Conservation (phyloP, 345 rosid species). For the Nephelium lappaceum region DNA sequence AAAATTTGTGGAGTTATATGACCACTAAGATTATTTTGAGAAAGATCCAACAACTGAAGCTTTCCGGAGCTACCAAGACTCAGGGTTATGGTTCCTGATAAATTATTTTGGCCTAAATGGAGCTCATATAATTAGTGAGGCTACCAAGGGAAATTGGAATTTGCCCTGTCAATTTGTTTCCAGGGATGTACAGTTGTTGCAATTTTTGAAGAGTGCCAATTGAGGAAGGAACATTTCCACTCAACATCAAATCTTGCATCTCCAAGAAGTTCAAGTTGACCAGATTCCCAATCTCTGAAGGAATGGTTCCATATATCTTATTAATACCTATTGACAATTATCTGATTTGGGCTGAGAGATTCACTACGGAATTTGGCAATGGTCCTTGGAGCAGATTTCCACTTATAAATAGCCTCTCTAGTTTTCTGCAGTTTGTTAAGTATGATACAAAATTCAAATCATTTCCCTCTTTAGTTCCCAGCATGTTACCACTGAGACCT, state of each 20-base stretch:
- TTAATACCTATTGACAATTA: neutral
- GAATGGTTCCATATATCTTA: conserved; percentile 21
- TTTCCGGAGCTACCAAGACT: conserved; percentile 14
- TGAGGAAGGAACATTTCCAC: conserved; percentile 24
- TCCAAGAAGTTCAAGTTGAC: conserved; percentile 7
- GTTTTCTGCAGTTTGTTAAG: conserved; percentile 5
- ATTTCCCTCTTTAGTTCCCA: conserved; percentile 9
- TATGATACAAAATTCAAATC: conserved; percentile 16
- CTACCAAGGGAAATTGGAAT: too few species aligned
- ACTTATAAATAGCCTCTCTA: neutral
- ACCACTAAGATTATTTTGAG: conserved; percentile 27
- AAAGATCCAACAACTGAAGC: conserved; percentile 17
- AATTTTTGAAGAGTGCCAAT: conserved; percentile 15
- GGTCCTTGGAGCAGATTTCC: conserved; percentile 19
- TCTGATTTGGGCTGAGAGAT: conserved; percentile 17
- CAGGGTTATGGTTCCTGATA: conserved; percentile 22
- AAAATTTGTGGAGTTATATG: conserved; percentile 21
- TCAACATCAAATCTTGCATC: neutral
- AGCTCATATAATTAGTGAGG: too few species aligned
- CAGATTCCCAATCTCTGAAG: conserved; percentile 13
- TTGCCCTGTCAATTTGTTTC: conserved; percentile 17
- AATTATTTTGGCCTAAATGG: too few species aligned
- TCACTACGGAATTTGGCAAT: conserved; percentile 18
- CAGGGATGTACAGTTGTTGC: neutral
- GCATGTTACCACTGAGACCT: neutral